Percentiles rank a stretch among this genome's conserved stretches.
These are phyloP conservation scores for Salvia miltiorrhiza DNA, from an alignment of 257 asterid genomes.

Conservation along the genomic window DNA sequence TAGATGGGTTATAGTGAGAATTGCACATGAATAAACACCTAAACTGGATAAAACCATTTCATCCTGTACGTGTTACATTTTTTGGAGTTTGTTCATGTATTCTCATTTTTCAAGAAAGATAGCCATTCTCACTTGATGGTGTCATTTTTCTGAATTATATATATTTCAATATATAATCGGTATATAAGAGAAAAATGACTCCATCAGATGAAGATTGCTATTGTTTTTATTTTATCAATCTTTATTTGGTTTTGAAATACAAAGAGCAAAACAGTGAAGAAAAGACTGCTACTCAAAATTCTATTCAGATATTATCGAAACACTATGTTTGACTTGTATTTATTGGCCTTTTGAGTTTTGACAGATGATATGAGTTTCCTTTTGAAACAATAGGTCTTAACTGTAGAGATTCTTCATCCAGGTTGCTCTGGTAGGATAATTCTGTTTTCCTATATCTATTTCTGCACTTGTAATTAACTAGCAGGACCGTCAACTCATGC, in stretches of 20 bases:
- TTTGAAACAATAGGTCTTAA: conserved; percentile 8
- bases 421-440: conserved; percentile 13
- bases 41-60: too few relatives aligned
- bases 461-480: not conserved
- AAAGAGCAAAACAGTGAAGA: not conserved
- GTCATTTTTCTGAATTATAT: too few relatives aligned
- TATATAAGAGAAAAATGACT: too few relatives aligned
- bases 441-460: conserved; percentile 10
- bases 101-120: too few relatives aligned
- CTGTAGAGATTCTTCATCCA: conserved; percentile 6
- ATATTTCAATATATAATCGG: not conserved
- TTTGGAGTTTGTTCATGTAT: too few relatives aligned
- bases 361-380: not conserved
- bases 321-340: not conserved
- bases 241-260: not conserved
- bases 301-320: not conserved
- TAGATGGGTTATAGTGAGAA: too few relatives aligned
- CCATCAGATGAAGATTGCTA: not conserved
- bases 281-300: not conserved
- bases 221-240: not conserved
- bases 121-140: too few relatives aligned
- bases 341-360: not conserved
- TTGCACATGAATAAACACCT: too few relatives aligned
- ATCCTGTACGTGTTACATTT: too few relatives aligned
- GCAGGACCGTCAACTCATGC: not conserved